These are phyloP conservation scores for Spinacia oleracea DNA, from an alignment of 179 eudicot genomes.

Conservation along the genomic window DNA sequence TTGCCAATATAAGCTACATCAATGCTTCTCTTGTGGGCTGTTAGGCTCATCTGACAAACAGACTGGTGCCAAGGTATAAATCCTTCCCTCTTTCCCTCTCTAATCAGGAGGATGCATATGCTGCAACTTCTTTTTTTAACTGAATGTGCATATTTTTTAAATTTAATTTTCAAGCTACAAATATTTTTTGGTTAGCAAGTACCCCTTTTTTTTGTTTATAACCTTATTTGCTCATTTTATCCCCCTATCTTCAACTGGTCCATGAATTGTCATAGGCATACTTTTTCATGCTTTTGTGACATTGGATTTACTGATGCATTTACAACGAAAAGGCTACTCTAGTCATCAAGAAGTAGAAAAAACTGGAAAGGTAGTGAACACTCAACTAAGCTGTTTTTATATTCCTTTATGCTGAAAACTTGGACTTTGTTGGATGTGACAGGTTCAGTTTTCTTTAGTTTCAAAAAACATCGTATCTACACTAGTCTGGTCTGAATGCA, in stretches of 20 bases:
- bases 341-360: not conserved
- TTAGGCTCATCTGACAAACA: conserved; percentile 88
- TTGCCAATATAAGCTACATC: conserved; percentile 71
- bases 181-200: too few species aligned
- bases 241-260: not conserved
- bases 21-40: conserved; percentile 79
- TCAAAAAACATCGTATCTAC: not conserved
- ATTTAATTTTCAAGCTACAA: too few species aligned
- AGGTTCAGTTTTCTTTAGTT: not conserved
- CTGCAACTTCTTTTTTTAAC: too few species aligned
- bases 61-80: conserved; percentile 68
- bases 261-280: too few species aligned
- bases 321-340: not conserved
- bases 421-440: not conserved
- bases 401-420: not conserved
- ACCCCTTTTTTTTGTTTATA: too few species aligned
- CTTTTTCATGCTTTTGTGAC: not conserved
- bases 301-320: too few species aligned
- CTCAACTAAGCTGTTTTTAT: not conserved
- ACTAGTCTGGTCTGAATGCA: not conserved
- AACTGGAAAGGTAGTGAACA: not conserved
- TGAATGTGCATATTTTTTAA: too few species aligned
- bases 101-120: too few species aligned
- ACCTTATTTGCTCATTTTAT: too few species aligned
- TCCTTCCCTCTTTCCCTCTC: too few species aligned